Base-by-base conservation (phyloP, 331 rosid species). In the Rhamnella rubrinervis region DNA sequence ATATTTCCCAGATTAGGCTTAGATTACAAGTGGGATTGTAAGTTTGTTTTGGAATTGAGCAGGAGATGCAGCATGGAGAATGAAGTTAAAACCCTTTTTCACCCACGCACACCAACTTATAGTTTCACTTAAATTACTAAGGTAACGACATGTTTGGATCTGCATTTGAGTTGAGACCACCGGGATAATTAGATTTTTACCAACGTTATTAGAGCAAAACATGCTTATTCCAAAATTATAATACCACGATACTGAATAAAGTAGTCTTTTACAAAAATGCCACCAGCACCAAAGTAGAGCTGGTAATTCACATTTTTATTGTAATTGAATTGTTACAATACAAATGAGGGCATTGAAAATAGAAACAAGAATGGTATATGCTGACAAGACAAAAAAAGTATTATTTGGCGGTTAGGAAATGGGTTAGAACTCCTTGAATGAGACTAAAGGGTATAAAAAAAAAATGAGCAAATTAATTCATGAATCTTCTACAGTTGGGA, bases 401-500 rank as follows among this genome's bases (percentile, higher is more conserved):
- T 65, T 61, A 57, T 66, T 59, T 58, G 47, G 73, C 57, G 63
- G 76, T 63, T 62, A 78, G 60, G 81, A 73, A 71, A 74, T 59
- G 82, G 71, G 67, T 83, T 55, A 65, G 81, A 73, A 74, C 73
- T 76, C 73, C 39, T 49, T 56, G 60, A 28, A 40, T 35, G 31
- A 44, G 41, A 28, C 49, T 40, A 59, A 28, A 40, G 58, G 63
- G 60, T 52, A 65, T 39, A 8, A 35, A 11, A 53, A 77, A 74
- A 76, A 59, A 74, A 78, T 56, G 80, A 67, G 56, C 28, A 71
- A 51, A 69, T 87, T 83, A 95, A 77, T 92, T 91, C 97, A 89
- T 87, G 82, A 84, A 89, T 81, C 84, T 85, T 80, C 91, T 83
- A 78, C 99, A 95, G 60, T 79, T 79, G 28, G 88, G 78, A 59